Evolutionary conservation across 331 rosid species (phyloP).

Genomic region (Prunus yedoensis): DNA sequence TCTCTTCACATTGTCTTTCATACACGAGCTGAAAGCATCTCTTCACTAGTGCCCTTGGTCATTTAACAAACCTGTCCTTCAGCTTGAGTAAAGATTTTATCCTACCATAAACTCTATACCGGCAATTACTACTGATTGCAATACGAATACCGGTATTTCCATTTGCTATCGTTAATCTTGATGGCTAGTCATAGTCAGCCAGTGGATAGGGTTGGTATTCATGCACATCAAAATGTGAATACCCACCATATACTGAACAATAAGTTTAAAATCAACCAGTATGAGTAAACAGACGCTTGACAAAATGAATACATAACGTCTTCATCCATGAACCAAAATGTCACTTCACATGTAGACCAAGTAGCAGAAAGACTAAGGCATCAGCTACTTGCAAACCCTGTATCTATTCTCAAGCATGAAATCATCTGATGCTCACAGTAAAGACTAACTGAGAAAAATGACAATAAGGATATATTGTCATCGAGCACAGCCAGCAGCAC

Average conservation of each 20-base stretch:
- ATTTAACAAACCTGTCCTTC: neutral
- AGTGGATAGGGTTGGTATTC: neutral
- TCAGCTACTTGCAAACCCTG: neutral
- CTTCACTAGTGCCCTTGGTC: neutral
- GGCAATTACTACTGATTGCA: neutral
- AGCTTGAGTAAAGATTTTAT: neutral
- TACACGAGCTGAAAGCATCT: neutral
- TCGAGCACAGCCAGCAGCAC: neutral
- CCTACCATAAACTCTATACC: too few relatives aligned
- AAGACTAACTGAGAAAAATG: neutral
- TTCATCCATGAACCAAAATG: neutral
- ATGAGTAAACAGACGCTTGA: neutral
- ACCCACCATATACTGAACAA: neutral
- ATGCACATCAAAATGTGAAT: neutral
- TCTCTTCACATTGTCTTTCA: neutral
- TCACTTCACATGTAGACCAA: neutral
- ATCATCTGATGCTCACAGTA: neutral
- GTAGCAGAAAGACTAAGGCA: neutral
- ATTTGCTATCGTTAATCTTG: neutral
- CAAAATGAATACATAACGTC: neutral
- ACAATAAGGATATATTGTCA: neutral
- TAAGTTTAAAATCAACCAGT: neutral
- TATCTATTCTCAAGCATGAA: neutral
- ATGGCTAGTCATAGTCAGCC: neutral
- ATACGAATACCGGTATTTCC: neutral